Percentiles rank a stretch among this genome's conserved stretches.
phyloP scores from a whole-genome alignment of 208 protist species.

The Wallacemonas sp. region DNA sequence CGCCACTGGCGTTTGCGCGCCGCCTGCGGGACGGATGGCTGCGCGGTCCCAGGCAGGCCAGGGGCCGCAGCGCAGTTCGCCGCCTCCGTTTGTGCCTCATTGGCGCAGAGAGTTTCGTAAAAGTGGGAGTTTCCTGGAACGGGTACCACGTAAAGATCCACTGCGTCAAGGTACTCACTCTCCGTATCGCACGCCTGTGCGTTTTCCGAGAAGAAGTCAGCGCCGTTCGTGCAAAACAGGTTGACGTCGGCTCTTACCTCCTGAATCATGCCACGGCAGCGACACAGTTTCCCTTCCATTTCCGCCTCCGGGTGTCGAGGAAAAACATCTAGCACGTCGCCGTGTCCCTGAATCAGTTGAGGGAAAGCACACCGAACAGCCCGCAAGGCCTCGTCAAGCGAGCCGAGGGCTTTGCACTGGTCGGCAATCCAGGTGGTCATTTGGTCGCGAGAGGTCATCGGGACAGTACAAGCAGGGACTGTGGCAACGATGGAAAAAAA shows the following conservation, averaged over 20 bases:
- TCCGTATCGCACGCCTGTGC: slow-evolving; percentile 1
- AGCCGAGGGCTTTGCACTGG: slow-evolving; percentile 21
- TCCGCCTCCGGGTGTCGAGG: slow-evolving; percentile 11
- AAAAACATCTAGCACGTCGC: slow-evolving; percentile 35
- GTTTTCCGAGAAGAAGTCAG: slow-evolving; percentile 31
- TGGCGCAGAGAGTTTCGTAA: slow-evolving; percentile 18
- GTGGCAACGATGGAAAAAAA: not conserved
- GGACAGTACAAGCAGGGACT: not conserved
- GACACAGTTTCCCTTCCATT: slow-evolving; percentile 30
- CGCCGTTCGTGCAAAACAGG: slow-evolving; percentile 38
- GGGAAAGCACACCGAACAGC: slow-evolving; percentile 22
- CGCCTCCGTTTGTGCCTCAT: not conserved
- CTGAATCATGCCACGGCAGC: slow-evolving; percentile 85
- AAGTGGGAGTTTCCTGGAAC: slow-evolving; percentile 77
- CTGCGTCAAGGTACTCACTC: slow-evolving; percentile 47
- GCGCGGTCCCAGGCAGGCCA: not conserved
- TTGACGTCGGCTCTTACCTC: slow-evolving; percentile 58
- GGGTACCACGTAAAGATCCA: slow-evolving; percentile 71
- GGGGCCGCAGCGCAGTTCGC: too few relatives aligned
- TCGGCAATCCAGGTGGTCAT: slow-evolving; percentile 35
- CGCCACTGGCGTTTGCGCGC: slow-evolving; percentile 15
- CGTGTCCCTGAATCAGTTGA: not conserved
- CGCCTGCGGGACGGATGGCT: not conserved
- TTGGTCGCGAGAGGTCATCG: slow-evolving; percentile 19
- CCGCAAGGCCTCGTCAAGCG: slow-evolving; percentile 24